Evolutionary conservation across 495 filamentous ascomycete species (phyloP).

Genomic region (Penicillium chermesinum): DNA sequence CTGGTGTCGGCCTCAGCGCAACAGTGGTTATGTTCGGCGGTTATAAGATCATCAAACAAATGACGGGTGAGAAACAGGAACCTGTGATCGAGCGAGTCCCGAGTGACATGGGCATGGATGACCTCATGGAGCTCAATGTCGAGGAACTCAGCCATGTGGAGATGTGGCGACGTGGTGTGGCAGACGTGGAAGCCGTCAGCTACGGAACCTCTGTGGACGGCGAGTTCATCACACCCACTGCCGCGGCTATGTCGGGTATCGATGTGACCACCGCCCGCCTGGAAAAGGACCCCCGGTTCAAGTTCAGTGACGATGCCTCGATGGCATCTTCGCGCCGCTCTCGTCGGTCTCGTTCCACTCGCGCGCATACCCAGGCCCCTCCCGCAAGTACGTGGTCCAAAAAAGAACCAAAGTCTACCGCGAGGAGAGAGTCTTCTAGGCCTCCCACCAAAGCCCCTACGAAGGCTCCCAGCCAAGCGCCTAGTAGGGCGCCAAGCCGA

Average conservation of each 20-base stretch:
- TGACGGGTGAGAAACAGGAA: conserved; percentile 33
- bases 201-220: conserved; percentile 69
- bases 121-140: conserved; percentile 52
- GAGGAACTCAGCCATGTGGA: conserved; percentile 64
- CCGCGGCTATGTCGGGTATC: conserved; percentile 55
- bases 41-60: conserved; percentile 92
- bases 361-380: conserved; percentile 10
- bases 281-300: conserved; percentile 34
- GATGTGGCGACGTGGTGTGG: conserved; percentile 81
- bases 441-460: conserved; percentile 19
- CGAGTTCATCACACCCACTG: conserved; percentile 79
- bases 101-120: conserved; percentile 42
- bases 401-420: conserved; percentile 15
- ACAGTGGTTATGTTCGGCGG: conserved; percentile 93
- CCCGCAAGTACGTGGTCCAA: conserved; percentile 11
- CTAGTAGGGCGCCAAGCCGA: neutral
- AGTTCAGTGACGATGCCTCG: conserved; percentile 35
- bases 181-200: conserved; percentile 55
- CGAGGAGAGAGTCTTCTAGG: conserved; percentile 17
- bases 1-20: conserved; percentile 79
- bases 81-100: conserved; percentile 4
- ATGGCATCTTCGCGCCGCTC: conserved; percentile 36
- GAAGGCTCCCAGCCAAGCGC: conserved; percentile 11
- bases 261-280: conserved; percentile 37
- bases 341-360: conserved; percentile 29